These are phyloP conservation scores for Typha latifolia DNA, from an alignment of 176 grass and related monocot genomes.

Conservation along the genomic window DNA sequence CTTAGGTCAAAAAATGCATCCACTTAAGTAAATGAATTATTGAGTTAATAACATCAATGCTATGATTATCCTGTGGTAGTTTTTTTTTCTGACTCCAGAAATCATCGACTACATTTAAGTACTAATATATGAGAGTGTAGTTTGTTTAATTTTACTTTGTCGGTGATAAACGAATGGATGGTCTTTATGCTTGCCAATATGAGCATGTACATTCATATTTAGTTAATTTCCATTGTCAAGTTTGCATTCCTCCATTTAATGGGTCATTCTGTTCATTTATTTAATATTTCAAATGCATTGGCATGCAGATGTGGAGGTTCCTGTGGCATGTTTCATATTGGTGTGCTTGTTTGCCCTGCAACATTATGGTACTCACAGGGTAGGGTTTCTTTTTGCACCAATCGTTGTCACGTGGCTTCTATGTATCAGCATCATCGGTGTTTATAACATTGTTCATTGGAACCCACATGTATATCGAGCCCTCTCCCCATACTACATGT, in stretches of 20 bases:
- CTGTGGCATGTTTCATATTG: slow-evolving; percentile 62
- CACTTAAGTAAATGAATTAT: too few species aligned
- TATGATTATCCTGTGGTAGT: too few species aligned
- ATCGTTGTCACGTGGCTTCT: slow-evolving; percentile 68
- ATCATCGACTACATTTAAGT: too few species aligned
- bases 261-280: background rate
- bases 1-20: too few species aligned
- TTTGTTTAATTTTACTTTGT: background rate
- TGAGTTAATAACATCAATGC: too few species aligned
- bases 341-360: slow-evolving; percentile 79
- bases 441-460: slow-evolving; percentile 85
- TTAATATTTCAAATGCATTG: slow-evolving; percentile 16
- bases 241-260: background rate
- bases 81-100: too few species aligned
- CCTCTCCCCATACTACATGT: slow-evolving; percentile 69
- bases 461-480: slow-evolving; percentile 73
- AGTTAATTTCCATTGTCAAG: background rate
- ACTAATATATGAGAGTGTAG: too few species aligned
- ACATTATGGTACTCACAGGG: slow-evolving; percentile 70
- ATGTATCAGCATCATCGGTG: slow-evolving; percentile 66
- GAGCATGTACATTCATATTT: background rate
- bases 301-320: slow-evolving; percentile 73
- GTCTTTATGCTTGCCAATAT: background rate
- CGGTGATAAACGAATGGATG: background rate
- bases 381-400: slow-evolving; percentile 83